A percentile compares a stretch with the other conserved stretches of the same genome.
Evolutionary conservation across 371 early-diverging fungal species (phyloP).

Genomic region (Blakeslea trispora): DNA sequence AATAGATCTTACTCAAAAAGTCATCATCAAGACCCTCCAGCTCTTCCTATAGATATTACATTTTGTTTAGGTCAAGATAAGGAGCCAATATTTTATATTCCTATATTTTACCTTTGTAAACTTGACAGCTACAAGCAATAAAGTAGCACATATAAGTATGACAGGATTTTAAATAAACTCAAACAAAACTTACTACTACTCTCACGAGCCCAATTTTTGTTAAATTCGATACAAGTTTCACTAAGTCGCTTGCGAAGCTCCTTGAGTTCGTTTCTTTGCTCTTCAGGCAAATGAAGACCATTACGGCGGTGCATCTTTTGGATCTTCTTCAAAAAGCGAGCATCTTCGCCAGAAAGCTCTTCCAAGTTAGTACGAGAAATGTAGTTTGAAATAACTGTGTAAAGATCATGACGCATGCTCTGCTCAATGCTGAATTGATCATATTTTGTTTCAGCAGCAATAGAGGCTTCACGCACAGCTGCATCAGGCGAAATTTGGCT

Average conservation of each 20-base stretch:
- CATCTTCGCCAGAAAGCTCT: slow-evolving; percentile 60
- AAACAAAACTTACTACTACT: slow-evolving; percentile 43
- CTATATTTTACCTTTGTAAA: slow-evolving; percentile 40
- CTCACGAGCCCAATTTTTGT: slow-evolving; percentile 64
- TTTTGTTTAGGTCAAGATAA: too few relatives aligned
- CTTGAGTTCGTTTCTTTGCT: slow-evolving; percentile 62
- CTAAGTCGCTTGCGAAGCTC: slow-evolving; percentile 66
- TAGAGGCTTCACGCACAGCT: slow-evolving; percentile 71
- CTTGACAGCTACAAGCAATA: slow-evolving; percentile 31
- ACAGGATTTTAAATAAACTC: background rate
- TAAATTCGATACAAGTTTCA: slow-evolving; percentile 68
- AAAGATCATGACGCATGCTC: slow-evolving; percentile 79
- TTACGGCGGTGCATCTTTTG: slow-evolving; percentile 67
- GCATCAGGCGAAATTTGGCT: slow-evolving; percentile 71
- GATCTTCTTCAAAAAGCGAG: slow-evolving; percentile 65
- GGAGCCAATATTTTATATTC: too few relatives aligned
- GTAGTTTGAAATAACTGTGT: slow-evolving; percentile 58
- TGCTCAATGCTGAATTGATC: slow-evolving; percentile 75
- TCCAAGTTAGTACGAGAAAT: slow-evolving; percentile 55
- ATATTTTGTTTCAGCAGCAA: slow-evolving; percentile 63
- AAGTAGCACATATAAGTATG: slow-evolving; percentile 4
- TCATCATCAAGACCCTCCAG: slow-evolving; percentile 77
- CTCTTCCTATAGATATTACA: slow-evolving; percentile 53
- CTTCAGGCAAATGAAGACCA: slow-evolving; percentile 69
- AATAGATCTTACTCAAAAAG: slow-evolving; percentile 62